These are phyloP conservation scores for Tuber aestivum DNA, from an alignment of 495 filamentous ascomycete species.

Conservation along the genomic window DNA sequence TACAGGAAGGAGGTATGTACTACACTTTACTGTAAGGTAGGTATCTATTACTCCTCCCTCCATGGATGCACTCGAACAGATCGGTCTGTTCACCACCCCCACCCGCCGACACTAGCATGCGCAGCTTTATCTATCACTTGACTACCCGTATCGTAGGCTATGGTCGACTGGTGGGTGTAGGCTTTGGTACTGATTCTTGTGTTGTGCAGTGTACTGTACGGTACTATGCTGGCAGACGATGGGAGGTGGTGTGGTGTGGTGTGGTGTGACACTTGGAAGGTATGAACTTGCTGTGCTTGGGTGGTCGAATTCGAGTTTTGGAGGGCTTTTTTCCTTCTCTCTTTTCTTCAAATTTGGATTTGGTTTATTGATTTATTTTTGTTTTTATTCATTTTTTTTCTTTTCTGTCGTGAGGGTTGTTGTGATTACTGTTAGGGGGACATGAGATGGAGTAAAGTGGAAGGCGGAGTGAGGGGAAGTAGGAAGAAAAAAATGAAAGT, in stretches of 20 bases:
- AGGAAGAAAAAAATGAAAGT: background rate
- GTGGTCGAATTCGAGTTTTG: background rate
- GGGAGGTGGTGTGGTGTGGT: background rate
- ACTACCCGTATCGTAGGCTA: background rate
- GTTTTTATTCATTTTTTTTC: background rate
- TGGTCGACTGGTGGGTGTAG: background rate
- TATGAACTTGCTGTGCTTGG: background rate
- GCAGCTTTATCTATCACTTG: background rate
- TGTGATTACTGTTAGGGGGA: background rate
- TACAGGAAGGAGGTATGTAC: background rate
- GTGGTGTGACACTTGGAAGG: background rate
- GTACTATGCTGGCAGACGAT: too few species aligned
- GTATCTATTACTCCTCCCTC: too few species aligned
- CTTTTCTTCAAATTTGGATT: too few species aligned
- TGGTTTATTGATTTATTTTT: background rate
- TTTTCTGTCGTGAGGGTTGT: background rate
- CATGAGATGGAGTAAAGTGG: background rate
- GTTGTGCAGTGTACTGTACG: background rate
- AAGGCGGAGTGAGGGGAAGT: too few species aligned
- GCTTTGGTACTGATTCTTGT: background rate
- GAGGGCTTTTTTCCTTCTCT: too few species aligned
- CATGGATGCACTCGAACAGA: too few species aligned
- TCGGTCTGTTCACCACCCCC: background rate
- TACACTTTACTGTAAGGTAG: too few species aligned
- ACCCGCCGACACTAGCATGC: background rate